Evolutionary conservation across 176 grass and related monocot species (phyloP).

Genomic region (Rhynchospora breviuscula): DNA sequence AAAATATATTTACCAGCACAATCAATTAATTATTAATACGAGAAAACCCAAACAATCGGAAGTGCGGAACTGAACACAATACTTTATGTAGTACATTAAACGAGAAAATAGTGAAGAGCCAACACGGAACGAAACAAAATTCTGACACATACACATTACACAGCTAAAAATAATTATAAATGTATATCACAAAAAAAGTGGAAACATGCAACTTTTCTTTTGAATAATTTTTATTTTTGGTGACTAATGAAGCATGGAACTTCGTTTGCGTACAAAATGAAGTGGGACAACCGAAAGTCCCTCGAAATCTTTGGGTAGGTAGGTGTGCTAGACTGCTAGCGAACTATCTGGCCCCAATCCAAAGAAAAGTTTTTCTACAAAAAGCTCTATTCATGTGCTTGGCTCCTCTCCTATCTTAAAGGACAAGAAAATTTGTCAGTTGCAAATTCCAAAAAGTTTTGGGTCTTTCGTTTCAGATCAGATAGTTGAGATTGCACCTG

Average conservation of each 20-base stretch:
- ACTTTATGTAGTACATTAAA: too few species aligned
- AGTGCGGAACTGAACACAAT: too few species aligned
- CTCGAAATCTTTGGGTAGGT: not conserved
- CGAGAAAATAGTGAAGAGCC: too few species aligned
- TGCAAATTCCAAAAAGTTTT: not conserved
- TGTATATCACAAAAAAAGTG: not conserved
- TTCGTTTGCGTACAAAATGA: constrained; percentile 8
- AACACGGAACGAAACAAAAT: too few species aligned
- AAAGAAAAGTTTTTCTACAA: not conserved
- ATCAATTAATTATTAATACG: too few species aligned
- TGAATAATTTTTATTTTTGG: too few species aligned
- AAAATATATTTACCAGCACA: too few species aligned
- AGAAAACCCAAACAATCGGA: too few species aligned
- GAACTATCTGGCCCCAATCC: constrained; percentile 3
- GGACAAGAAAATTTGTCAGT: not conserved
- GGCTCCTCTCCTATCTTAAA: not conserved
- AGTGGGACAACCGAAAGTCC: constrained; percentile 18
- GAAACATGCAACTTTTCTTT: not conserved
- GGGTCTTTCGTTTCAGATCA: not conserved
- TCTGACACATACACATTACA: too few species aligned
- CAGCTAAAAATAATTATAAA: not conserved
- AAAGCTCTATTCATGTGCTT: not conserved
- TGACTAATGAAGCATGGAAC: not conserved
- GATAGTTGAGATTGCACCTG: not conserved
- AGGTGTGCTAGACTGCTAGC: not conserved